These are phyloP conservation scores for Aureobasidium sp. DNA, from an alignment of 2,329 filamentous ascomycete genomes.

Conservation along the genomic window DNA sequence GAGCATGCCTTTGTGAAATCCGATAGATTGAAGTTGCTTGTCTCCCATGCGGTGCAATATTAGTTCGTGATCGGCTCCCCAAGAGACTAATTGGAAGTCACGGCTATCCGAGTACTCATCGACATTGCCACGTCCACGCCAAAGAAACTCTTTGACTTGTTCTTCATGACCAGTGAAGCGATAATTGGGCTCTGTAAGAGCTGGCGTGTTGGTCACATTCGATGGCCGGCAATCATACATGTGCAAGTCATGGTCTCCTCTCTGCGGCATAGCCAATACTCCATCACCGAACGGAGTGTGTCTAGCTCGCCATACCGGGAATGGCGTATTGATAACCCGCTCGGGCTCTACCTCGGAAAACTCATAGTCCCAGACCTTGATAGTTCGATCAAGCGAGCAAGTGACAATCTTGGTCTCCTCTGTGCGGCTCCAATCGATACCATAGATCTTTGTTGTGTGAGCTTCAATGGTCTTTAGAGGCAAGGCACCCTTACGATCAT, in stretches of 20 bases:
- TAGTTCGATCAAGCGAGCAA: conserved; percentile 83
- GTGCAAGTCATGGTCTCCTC: conserved; percentile 76
- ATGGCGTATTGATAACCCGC: conserved; percentile 71
- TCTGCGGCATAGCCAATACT: conserved; percentile 84
- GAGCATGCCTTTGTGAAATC: conserved; percentile 62
- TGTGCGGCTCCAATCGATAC: conserved; percentile 86
- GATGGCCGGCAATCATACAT: conserved; percentile 57
- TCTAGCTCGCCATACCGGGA: conserved; percentile 83
- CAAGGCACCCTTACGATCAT: conserved; percentile 69
- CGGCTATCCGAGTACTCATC: conserved; percentile 68
- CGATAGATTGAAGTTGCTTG: conserved; percentile 59
- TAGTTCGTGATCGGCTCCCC: conserved; percentile 80
- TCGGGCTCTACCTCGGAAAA: conserved; percentile 58
- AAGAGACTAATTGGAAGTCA: conserved; percentile 89
- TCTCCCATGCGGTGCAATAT: conserved; percentile 68
- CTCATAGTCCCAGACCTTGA: conserved; percentile 86
- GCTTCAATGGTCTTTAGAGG: conserved; percentile 80
- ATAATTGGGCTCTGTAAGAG: conserved; percentile 46
- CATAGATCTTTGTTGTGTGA: conserved; percentile 90
- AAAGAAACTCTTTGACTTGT: conserved; percentile 84
- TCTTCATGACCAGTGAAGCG: conserved; percentile 50
- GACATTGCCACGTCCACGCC: conserved; percentile 65
- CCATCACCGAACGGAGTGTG: conserved; percentile 87
- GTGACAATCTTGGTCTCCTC: conserved; percentile 67
- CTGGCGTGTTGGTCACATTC: conserved; percentile 37